A percentile compares a stretch with the other conserved stretches of the same genome.
Evolutionary conservation across 768 basidiomycete genomes (phyloP).

Genomic region (Dictyophora rubrovolvata): DNA sequence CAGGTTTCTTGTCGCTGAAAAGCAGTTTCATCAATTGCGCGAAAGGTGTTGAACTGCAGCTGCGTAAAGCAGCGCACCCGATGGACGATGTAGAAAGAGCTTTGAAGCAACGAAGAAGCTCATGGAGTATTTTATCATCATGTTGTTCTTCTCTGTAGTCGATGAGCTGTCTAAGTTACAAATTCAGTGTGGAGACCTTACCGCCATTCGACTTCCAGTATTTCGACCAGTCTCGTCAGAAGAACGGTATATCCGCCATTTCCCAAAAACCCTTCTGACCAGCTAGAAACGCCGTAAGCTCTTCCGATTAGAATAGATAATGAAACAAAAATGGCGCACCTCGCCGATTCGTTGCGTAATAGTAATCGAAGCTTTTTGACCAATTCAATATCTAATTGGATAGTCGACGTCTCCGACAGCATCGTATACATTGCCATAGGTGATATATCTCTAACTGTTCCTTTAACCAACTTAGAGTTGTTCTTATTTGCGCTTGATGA

Average conservation of each 20-base stretch:
- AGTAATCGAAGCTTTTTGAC: conserved; percentile 82
- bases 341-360: conserved; percentile 85
- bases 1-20: conserved; percentile 97
- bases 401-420: conserved; percentile 57
- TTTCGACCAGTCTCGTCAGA: conserved; percentile 76
- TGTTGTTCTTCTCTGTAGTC: conserved; percentile 87
- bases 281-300: conserved; percentile 35
- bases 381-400: conserved; percentile 70
- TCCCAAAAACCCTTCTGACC: conserved; percentile 81
- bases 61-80: conserved; percentile 85
- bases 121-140: conserved; percentile 88
- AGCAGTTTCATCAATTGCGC: conserved; percentile 71
- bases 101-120: conserved; percentile 88
- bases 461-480: conserved; percentile 32
- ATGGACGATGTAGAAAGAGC: conserved; percentile 83
- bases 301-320: not conserved
- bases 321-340: conserved; percentile 20
- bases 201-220: conserved; percentile 97
- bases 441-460: conserved; percentile 47
- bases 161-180: not conserved
- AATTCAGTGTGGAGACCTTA: conserved; percentile 23
- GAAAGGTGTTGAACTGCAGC: conserved; percentile 81
- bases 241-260: conserved; percentile 81
- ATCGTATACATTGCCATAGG: conserved; percentile 60
- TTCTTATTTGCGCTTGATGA: conserved; percentile 36